phyloP scores from a whole-genome alignment of 768 basidiomycete species.

The Hygrophoropsis aurantiaca region DNA sequence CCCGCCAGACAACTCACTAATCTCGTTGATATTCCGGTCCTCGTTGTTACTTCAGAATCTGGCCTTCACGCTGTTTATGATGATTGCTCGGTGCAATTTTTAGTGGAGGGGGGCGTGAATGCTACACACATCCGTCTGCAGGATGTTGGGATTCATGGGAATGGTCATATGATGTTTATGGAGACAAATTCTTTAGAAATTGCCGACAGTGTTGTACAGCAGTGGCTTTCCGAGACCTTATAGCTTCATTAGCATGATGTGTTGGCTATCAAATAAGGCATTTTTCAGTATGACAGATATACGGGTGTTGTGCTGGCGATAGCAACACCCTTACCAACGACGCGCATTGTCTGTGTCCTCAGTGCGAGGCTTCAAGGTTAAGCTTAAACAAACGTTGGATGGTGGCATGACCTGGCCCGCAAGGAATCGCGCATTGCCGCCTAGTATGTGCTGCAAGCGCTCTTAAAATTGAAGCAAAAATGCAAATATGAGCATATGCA shows the following conservation, averaged over 20 bases:
- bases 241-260: neutral
- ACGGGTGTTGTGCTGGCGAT: no score
- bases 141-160: slow-evolving; percentile 48
- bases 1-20: slow-evolving; percentile 45
- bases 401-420: no score
- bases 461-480: no score
- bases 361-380: no score
- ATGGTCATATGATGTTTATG: slow-evolving; percentile 60
- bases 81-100: slow-evolving; percentile 41
- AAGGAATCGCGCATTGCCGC: no score
- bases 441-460: no score
- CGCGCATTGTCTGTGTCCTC: no score
- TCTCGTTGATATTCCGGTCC: slow-evolving; percentile 42
- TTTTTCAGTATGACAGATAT: no score
- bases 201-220: slow-evolving; percentile 36
- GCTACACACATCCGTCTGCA: slow-evolving; percentile 41
- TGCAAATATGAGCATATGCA: no score
- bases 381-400: no score
- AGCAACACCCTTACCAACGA: no score
- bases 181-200: slow-evolving; percentile 48
- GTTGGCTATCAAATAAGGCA: no score
- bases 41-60: slow-evolving; percentile 49
- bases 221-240: slow-evolving; percentile 35
- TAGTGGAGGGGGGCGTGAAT: slow-evolving; percentile 43
- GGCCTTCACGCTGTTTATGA: slow-evolving; percentile 54